Conservation (phyloP, 257 asterid genomes). For the Nicotiana benthamiana region DNA sequence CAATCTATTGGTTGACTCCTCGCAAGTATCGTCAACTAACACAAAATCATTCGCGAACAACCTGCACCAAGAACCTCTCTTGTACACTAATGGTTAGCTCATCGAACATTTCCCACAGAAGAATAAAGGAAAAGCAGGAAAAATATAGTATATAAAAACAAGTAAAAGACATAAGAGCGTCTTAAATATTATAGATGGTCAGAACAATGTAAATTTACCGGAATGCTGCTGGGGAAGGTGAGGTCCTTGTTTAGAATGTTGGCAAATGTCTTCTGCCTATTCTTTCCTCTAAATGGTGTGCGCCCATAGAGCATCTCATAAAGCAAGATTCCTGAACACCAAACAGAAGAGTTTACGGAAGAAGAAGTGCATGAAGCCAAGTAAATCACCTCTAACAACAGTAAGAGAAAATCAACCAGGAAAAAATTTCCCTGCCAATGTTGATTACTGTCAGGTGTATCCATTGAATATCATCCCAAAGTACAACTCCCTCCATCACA, state of each 20-base stretch:
- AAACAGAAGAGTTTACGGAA: not conserved
- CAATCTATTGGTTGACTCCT: not conserved
- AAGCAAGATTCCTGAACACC: conserved; percentile 64
- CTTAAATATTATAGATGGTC: not conserved
- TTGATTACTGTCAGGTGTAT: not conserved
- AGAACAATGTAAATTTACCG: conserved; percentile 33
- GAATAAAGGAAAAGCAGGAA: not conserved
- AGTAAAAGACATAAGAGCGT: not conserved
- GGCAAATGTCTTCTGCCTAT: conserved; percentile 90
- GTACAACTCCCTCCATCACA: not conserved
- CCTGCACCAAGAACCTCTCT: not conserved
- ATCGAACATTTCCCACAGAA: not conserved
- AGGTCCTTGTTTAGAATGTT: conserved; percentile 91
- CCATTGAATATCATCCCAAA: not conserved
- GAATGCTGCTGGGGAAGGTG: conserved; percentile 96
- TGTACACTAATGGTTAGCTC: not conserved
- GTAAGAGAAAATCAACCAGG: not conserved
- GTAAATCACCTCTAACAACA: not conserved
- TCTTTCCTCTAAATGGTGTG: conserved; percentile 95
- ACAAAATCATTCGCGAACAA: not conserved
- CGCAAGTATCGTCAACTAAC: not conserved
- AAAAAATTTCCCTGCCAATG: not conserved
- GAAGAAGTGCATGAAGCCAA: not conserved
- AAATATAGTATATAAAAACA: not conserved
- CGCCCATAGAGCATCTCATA: conserved; percentile 98